Evolutionary conservation across 352 stramenopile species (phyloP).

Genomic region (Hyaloperonospora arabidopsidis): DNA sequence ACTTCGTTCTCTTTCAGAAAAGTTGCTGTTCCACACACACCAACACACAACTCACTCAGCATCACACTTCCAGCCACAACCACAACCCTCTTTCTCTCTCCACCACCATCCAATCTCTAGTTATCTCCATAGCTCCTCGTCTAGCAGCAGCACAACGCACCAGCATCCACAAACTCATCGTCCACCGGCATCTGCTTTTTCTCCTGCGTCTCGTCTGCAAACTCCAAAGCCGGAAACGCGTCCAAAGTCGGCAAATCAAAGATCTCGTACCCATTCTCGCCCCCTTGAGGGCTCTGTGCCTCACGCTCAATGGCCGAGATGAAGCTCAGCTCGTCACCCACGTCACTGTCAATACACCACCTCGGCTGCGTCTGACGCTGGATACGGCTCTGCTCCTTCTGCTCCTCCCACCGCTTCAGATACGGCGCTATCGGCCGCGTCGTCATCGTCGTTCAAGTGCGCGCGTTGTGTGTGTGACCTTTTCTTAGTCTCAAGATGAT

Average conservation of each 20-base stretch:
- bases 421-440: slow-evolving; percentile 37
- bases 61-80: slow-evolving; percentile 7
- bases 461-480: not conserved
- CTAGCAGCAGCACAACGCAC: slow-evolving; percentile 23
- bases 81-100: not conserved
- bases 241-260: slow-evolving; percentile 37
- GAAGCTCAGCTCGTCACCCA: slow-evolving; percentile 25
- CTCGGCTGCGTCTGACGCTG: slow-evolving; percentile 10
- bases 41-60: not conserved
- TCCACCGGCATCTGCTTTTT: slow-evolving; percentile 26
- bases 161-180: slow-evolving; percentile 67
- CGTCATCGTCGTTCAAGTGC: slow-evolving; percentile 8
- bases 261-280: slow-evolving; percentile 7
- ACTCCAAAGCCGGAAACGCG: slow-evolving; percentile 18
- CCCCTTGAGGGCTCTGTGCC: not conserved
- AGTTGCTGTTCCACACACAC: slow-evolving; percentile 24
- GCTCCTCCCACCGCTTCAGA: slow-evolving; percentile 40
- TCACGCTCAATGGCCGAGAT: slow-evolving; percentile 29
- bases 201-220: slow-evolving; percentile 3
- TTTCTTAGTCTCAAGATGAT: too few relatives aligned
- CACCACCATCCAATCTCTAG: not conserved
- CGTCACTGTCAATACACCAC: slow-evolving; percentile 15
- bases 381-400: slow-evolving; percentile 36
- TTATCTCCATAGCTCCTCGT: too few relatives aligned
- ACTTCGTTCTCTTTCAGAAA: slow-evolving; percentile 46